phyloP scores from a whole-genome alignment of 345 rosid species.

The Turritis glabra region DNA sequence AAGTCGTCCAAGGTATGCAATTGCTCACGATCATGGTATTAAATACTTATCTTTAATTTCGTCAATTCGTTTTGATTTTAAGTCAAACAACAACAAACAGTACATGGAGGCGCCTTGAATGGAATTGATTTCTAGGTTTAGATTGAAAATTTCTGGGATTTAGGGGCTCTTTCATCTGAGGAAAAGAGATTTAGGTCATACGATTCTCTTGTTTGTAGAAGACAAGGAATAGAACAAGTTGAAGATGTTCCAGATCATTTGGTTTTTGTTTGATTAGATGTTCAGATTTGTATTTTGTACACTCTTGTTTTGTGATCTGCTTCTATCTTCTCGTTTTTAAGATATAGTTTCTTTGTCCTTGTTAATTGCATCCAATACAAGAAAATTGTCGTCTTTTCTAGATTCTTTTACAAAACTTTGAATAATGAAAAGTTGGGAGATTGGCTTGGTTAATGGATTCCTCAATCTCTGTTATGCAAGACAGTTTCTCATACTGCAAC shows the following conservation, averaged over 20 bases:
- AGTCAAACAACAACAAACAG: not conserved
- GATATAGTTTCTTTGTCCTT: no score
- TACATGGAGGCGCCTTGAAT: not conserved
- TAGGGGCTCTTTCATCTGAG: not conserved
- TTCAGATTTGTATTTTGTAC: not conserved
- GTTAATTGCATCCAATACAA: no score
- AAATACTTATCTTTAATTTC: no score
- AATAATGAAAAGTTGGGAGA: not conserved
- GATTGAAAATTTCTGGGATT: no score
- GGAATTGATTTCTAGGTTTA: not conserved
- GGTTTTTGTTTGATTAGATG: not conserved
- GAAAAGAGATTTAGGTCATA: not conserved
- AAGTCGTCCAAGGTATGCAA: conserved; percentile 13
- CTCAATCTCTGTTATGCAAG: not conserved
- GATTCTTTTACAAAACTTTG: not conserved
- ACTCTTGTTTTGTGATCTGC: not conserved
- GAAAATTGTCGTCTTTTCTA: no score
- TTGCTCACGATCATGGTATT: not conserved
- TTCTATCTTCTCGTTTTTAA: not conserved
- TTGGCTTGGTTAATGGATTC: not conserved
- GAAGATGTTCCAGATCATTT: not conserved
- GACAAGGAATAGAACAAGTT: not conserved
- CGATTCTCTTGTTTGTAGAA: not conserved
- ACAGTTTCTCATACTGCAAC: not conserved
- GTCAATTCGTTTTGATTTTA: not conserved